These are phyloP conservation scores for Hanseniaspora lachancei DNA, from an alignment of 805 yeast genomes.

Conservation along the genomic window DNA sequence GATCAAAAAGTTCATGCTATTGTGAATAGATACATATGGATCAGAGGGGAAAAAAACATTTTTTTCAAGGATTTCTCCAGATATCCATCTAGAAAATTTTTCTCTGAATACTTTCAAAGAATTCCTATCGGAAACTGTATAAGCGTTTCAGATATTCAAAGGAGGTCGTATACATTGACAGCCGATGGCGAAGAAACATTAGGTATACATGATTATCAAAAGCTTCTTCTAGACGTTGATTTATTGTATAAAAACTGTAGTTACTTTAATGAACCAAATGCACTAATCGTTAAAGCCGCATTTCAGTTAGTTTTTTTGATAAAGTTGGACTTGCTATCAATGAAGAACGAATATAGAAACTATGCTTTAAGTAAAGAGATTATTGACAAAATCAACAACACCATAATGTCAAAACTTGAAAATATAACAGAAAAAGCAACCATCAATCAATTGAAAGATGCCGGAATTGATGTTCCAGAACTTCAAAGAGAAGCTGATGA, in stretches of 20 bases:
- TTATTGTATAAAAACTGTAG: conserved; percentile 59
- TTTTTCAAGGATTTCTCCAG: conserved; percentile 44
- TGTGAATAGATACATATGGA: conserved; percentile 19
- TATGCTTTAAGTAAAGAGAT: conserved; percentile 22
- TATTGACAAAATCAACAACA: conserved; percentile 17
- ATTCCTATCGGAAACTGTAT: conserved; percentile 43
- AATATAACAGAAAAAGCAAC: conserved; percentile 15
- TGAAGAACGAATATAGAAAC: conserved; percentile 25
- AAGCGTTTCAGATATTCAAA: conserved; percentile 52
- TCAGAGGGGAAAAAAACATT: conserved; percentile 19
- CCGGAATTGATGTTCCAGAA: conserved; percentile 12
- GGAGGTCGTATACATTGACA: conserved; percentile 23
- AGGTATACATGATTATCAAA: conserved; percentile 24
- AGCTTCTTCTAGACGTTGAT: conserved; percentile 46
- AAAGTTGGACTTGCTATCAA: conserved; percentile 34
- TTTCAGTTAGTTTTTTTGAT: conserved; percentile 43
- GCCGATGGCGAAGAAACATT: conserved; percentile 22
- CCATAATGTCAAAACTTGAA: conserved; percentile 2
- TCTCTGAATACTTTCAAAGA: conserved; percentile 66
- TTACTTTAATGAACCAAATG: conserved; percentile 53
- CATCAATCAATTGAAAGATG: conserved; percentile 16
- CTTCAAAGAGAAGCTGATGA: conserved; percentile 17
- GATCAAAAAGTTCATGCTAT: conserved; percentile 23
- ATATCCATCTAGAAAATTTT: conserved; percentile 59
- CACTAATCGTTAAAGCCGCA: conserved; percentile 58